A percentile compares a stretch with the other conserved stretches of the same genome.
Conservation (phyloP, 2,329 filamentous ascomycete genomes). For the Allantophomopsis lycopodina region DNA sequence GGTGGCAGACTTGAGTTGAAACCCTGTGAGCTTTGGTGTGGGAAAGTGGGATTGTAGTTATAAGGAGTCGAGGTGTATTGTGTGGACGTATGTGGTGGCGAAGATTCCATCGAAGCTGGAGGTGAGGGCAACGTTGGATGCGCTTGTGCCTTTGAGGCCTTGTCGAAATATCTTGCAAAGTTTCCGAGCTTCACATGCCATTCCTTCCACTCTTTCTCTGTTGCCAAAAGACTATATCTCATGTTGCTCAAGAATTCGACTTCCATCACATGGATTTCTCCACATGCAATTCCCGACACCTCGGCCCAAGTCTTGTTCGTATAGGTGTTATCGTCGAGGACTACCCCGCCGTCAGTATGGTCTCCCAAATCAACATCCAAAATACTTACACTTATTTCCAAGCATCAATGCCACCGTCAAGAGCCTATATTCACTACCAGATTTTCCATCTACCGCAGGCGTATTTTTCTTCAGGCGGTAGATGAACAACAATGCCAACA, state of each 20-base stretch:
- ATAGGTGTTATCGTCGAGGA: slow-evolving; percentile 96
- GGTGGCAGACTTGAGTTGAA: slow-evolving; percentile 11
- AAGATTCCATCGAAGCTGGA: slow-evolving; percentile 32
- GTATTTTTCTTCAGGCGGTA: slow-evolving; percentile 87
- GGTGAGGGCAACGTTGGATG: slow-evolving; percentile 33
- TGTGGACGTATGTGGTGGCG: slow-evolving; percentile 29
- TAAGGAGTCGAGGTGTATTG: slow-evolving; percentile 17
- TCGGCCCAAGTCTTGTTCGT: slow-evolving; percentile 99
- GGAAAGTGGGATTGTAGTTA: slow-evolving; percentile 16
- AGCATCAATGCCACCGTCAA: slow-evolving; percentile 94
- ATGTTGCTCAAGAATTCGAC: slow-evolving; percentile 99
- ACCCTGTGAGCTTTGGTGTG: slow-evolving; percentile 22
- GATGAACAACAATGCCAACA: slow-evolving; percentile 83
- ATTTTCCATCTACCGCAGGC: slow-evolving; percentile 76
- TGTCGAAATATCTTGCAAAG: slow-evolving; percentile 55
- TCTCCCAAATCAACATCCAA: background rate
- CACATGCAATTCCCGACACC: slow-evolving; percentile 84
- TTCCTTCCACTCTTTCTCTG: slow-evolving; percentile 70
- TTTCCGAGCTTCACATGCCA: slow-evolving; percentile 77
- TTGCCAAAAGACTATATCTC: slow-evolving; percentile 83
- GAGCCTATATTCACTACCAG: slow-evolving; percentile 84
- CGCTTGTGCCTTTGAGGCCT: slow-evolving; percentile 16
- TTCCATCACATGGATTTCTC: slow-evolving; percentile 98
- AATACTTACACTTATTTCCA: slow-evolving; percentile 75
- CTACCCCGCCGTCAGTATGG: slow-evolving; percentile 25